These are phyloP conservation scores for Jacaranda copaia DNA, from an alignment of 257 asterid genomes.

Conservation along the genomic window DNA sequence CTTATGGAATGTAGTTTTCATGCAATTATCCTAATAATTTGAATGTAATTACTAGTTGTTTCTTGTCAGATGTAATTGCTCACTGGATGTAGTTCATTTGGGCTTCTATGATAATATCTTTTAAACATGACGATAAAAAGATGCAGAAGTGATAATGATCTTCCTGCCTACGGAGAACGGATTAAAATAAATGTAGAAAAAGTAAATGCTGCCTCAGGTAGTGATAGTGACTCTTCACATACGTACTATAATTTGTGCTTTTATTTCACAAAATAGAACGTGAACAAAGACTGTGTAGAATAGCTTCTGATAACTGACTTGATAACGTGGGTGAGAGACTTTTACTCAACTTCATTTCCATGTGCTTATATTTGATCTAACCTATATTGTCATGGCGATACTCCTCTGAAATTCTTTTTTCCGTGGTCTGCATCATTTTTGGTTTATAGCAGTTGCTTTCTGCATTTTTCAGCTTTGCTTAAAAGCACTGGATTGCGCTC, in stretches of 20 bases:
- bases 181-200: conserved; percentile 8
- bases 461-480: conserved; percentile 65
- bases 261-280: neutral
- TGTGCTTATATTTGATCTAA: conserved; percentile 2
- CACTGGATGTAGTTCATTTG: neutral
- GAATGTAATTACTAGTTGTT: conserved; percentile 8
- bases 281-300: conserved; percentile 1
- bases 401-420: conserved; percentile 2
- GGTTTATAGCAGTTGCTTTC: conserved; percentile 30
- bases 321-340: neutral
- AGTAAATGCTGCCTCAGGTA: neutral
- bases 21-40: conserved; percentile 22
- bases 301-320: neutral
- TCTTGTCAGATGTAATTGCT: neutral
- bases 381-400: conserved; percentile 13
- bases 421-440: conserved; percentile 14
- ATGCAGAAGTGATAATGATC: neutral
- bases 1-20: neutral
- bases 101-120: neutral
- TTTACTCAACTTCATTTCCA: neutral
- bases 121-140: neutral
- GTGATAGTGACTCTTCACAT: conserved; percentile 15
- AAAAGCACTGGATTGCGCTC: conserved; percentile 87
- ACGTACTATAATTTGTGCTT: neutral
- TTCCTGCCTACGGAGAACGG: neutral